phyloP scores from a whole-genome alignment of 257 asterid genomes.

The Rubia yunnanensis region DNA sequence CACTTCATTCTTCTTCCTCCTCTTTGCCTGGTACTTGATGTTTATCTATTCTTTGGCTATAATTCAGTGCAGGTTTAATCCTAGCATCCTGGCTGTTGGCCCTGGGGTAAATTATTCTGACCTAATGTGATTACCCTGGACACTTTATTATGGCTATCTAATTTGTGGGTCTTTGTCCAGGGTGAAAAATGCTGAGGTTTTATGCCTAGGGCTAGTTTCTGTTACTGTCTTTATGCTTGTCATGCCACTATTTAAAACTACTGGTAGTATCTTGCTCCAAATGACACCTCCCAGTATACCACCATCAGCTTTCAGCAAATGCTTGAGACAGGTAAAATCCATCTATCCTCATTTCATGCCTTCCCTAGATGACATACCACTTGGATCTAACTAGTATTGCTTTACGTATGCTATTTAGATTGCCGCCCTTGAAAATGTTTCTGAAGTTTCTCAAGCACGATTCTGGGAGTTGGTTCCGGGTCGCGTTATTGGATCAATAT shows the following conservation, averaged over 20 bases:
- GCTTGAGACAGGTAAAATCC: constrained; percentile 72
- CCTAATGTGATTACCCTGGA: neutral
- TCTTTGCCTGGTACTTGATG: constrained; percentile 11
- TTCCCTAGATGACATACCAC: neutral
- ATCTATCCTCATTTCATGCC: neutral
- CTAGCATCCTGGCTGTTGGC: constrained; percentile 92
- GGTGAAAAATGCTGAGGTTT: constrained; percentile 87
- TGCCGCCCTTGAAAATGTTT: constrained; percentile 51
- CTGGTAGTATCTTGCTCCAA: constrained; percentile 78
- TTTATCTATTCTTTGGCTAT: constrained; percentile 24
- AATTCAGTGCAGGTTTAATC: constrained; percentile 92
- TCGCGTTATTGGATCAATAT: constrained; percentile 72
- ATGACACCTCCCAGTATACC: constrained; percentile 79
- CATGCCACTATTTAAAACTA: constrained; percentile 82
- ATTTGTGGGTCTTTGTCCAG: constrained; percentile 26
- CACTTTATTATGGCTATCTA: neutral
- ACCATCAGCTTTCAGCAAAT: constrained; percentile 77
- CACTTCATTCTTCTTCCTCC: neutral
- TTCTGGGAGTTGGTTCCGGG: constrained; percentile 96
- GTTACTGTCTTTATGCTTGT: constrained; percentile 79
- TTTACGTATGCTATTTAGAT: constrained; percentile 29
- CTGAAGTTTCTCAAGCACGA: constrained; percentile 70
- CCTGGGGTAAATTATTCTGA: constrained; percentile 57
- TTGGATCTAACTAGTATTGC: neutral
- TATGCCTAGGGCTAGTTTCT: constrained; percentile 89